These are phyloP conservation scores for Fusarium hainanense DNA, from an alignment of 2,329 filamentous ascomycete genomes.

Conservation along the genomic window DNA sequence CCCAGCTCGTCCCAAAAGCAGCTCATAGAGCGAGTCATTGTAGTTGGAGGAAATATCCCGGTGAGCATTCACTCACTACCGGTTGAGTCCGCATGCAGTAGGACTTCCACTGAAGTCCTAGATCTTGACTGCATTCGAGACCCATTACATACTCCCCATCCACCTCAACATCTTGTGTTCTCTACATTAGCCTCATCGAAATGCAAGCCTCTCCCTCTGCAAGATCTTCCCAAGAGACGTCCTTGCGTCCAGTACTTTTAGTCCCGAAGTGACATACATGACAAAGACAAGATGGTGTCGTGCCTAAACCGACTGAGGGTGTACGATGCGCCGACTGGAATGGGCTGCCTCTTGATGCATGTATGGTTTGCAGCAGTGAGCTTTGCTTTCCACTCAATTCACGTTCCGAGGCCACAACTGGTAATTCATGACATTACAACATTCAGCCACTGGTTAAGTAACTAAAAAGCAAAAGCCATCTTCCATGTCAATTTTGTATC, in stretches of 20 bases:
- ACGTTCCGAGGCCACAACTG: fast-evolving
- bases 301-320: slow-evolving; percentile 6
- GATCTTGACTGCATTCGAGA: background rate
- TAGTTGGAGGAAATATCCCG: background rate
- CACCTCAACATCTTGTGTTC: background rate
- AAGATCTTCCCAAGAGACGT: background rate
- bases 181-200: background rate
- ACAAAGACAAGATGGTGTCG: slow-evolving; percentile 1
- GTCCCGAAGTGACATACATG: background rate
- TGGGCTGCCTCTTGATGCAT: background rate
- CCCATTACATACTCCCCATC: background rate
- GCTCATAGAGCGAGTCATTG: background rate
- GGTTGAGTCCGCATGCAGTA: background rate
- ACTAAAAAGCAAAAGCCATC: background rate
- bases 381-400: fast-evolving
- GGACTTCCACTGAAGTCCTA: background rate
- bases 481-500: too few relatives aligned
- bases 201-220: background rate
- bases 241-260: background rate
- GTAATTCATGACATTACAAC: fast-evolving
- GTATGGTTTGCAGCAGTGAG: background rate
- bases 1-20: background rate
- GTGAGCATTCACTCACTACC: too few relatives aligned
- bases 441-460: background rate
- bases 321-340: background rate